Conservation (phyloP, 1,284 basidiomycete genomes). For the Leucoagaricus sp. region DNA sequence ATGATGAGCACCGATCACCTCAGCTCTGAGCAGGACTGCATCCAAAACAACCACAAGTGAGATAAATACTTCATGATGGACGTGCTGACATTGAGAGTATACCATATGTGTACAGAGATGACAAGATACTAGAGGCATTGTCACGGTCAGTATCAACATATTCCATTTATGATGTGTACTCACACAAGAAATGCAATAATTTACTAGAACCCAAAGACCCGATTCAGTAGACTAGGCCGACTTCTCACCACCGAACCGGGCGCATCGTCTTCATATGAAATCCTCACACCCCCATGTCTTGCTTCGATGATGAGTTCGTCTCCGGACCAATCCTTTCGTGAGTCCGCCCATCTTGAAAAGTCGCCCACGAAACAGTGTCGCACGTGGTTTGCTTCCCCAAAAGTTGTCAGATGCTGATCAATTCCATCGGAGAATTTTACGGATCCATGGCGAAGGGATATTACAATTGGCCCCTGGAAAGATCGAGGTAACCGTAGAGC, state of each 20-base stretch:
- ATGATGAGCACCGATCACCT: too few relatives aligned
- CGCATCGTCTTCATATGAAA: conserved; percentile 29
- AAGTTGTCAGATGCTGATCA: conserved; percentile 25
- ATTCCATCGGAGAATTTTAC: conserved; percentile 29
- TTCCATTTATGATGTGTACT: background rate
- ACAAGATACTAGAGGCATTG: background rate
- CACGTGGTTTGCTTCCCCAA: conserved; percentile 28
- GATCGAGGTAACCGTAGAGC: conserved; percentile 29
- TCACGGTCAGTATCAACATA: background rate
- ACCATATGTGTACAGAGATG: conserved; percentile 6
- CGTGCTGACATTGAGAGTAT: background rate
- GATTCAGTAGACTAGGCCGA: conserved; percentile 23
- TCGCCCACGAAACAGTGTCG: conserved; percentile 32
- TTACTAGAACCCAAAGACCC: conserved; percentile 28
- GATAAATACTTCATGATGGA: background rate
- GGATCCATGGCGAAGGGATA: conserved; percentile 26
- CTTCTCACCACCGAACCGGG: conserved; percentile 21
- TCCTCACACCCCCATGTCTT: conserved; percentile 28
- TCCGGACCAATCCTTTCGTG: conserved; percentile 22
- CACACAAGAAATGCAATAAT: background rate
- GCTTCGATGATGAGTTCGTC: conserved; percentile 29
- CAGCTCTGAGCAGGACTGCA: too few relatives aligned
- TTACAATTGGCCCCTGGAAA: conserved; percentile 30
- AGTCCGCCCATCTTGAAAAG: conserved; percentile 24
- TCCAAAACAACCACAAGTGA: background rate